Conservation (phyloP, 441 rosid genomes). For the Pelargonium citronellum region DNA sequence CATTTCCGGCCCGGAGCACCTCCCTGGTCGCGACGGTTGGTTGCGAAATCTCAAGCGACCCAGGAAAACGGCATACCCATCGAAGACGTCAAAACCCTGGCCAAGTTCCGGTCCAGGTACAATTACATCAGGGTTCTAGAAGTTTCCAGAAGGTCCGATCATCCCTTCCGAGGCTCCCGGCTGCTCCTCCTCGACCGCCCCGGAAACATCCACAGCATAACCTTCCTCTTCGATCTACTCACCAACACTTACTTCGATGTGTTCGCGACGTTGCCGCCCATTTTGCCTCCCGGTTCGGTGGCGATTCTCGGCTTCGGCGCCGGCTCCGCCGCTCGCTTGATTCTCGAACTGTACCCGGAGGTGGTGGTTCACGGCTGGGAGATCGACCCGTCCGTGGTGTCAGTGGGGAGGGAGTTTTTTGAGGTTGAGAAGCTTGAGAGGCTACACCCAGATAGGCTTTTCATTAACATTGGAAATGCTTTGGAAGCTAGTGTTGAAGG, state of each 20-base stretch:
- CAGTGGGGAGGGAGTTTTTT: conserved; percentile 69
- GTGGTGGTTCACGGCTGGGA: conserved; percentile 73
- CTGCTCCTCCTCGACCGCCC: conserved; percentile 86
- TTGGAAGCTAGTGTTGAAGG: conserved; percentile 41
- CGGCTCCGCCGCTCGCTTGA: conserved; percentile 63
- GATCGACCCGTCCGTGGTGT: conserved; percentile 67
- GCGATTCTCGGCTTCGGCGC: conserved; percentile 86
- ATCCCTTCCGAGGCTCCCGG: conserved; percentile 75
- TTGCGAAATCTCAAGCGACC: conserved; percentile 17
- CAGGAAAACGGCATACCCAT: conserved; percentile 49
- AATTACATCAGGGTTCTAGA: conserved; percentile 78
- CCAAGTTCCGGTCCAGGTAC: conserved; percentile 70
- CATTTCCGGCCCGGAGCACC: conserved; percentile 11
- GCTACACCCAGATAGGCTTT: conserved; percentile 45
- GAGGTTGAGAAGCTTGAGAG: conserved; percentile 61
- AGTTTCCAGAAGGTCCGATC: conserved; percentile 58
- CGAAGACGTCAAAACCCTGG: conserved; percentile 57
- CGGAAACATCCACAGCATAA: conserved; percentile 86
- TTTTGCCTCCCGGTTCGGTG: conserved; percentile 62
- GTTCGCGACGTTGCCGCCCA: conserved; percentile 70
- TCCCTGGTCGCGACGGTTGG: background rate
- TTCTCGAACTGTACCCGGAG: conserved; percentile 65
- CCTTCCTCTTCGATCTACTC: conserved; percentile 53
- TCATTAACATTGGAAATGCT: conserved; percentile 60
- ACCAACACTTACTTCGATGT: conserved; percentile 74